Base-by-base conservation (phyloP, 2,329 filamentous ascomycete species). In the Verticillium klebahnii region DNA sequence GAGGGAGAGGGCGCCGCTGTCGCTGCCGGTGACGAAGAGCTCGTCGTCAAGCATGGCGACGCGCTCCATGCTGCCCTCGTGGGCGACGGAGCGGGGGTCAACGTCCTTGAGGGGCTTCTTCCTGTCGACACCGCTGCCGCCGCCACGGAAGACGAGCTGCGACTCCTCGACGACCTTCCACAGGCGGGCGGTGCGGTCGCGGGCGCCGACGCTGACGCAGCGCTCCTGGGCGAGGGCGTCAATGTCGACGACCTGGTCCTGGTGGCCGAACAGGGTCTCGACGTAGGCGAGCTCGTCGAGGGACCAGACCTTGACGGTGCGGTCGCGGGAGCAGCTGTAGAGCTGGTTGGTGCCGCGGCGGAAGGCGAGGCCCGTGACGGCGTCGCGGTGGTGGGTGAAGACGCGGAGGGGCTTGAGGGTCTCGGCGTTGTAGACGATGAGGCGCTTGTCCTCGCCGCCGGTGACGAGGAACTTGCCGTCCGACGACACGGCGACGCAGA, bases 91-190 rank as follows among this genome's bases (percentile, higher is more conserved):
- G n/a, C 78, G 78, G 3, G 82, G 79, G 65, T 83, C 77, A 15
- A 81, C 66, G 63, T 73, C 72, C 3, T 73, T 69, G 23, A 60
- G 61, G 56, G 64, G 60, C 12, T 56, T 54, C 68, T 85, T 86
- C 68, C 83, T 85, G 65, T 83, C 82, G 31, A 82, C 80, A 11
- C 78, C 76, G 40, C 31, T 59, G 52, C 88, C 90, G 65, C 93
- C 92, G 62, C 93, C 94, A 57, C 94, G 89, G 76, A 98, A 99
- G 2, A 98, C 93, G 7, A 99, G 85, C 73, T 99, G 95, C 1
- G 90, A 92, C 78, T 99, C 94, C 69, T 99, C 95, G 5, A 92
- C 87, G 1, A 99, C 93, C 76, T 97, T 97, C 95, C 95, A 99
- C 68, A 97, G 78, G 62, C 95, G 85, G 45, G 94, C 95, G 2